Evolutionary conservation across 495 filamentous ascomycete species (phyloP), one percentile per base, ranked within the genome.

Genomic region (Aspergillus taichungensis): DNA sequence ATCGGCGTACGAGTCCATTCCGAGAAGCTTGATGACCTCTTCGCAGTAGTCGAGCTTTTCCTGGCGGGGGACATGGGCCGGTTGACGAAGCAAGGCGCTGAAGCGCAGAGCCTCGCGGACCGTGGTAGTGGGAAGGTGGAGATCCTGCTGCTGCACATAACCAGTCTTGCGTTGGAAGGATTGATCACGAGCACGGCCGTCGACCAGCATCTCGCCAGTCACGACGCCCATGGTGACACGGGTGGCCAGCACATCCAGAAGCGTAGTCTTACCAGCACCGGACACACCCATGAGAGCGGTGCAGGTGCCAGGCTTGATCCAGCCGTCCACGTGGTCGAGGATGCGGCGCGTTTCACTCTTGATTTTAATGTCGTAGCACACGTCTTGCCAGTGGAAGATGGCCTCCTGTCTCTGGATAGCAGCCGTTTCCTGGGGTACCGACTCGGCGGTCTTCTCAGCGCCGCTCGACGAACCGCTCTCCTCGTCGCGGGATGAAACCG

Each of bases 121-220:
- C 5, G 91, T 97, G 1, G 82, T 79, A 0, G 88, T 94, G 31
- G 83, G 73, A 18, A 94, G 74, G 62, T 95, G 90, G 7, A 97
- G 76, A 77, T 97, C 91, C 64, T 94, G 88, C 61, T 97, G 91
- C 55, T 97, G 88, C 13, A 92, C 91, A 54, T 95, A 97, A 24
- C 90, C 90, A 3, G 89, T 95, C 69, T 92, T 92, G 30, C 89
- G 83, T 57, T 92, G 88, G 74, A 95, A 95, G 0, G 85, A 87
- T 12, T 76, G 70, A 56, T 94, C 86, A 12, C 84, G 61, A 31
- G 63, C 66, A 27, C 63, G 52, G 9, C 76, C 76, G 45, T 78
- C 71, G 12, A 79, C 74, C 40, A 78, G 52, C 61, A 79, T 73
- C 40, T 76, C 69, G 30, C 74, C 76, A 8, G 57, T 61, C 2